Base-by-base conservation (phyloP, 108 stramenopile genomes). In the Nitzschia inconspicua region DNA sequence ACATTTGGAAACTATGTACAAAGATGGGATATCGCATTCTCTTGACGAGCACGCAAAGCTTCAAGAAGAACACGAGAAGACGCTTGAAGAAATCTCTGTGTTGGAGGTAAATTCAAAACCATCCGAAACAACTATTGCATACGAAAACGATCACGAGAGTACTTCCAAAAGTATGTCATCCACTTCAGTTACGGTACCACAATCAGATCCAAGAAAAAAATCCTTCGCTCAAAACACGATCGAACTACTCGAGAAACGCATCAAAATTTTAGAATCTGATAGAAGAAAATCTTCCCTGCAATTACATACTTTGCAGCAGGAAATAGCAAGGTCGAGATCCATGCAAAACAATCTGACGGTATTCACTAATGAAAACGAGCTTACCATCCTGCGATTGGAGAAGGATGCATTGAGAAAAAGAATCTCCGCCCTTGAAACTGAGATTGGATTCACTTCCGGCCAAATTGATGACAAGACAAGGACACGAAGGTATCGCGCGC, bases 231-330 rank as follows among this genome's bases (percentile, higher is more conserved):
- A n/a, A n/a, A n/a, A 46, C 44, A 46, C 40, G 5, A 44, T 18
- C 8, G 22, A 18, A 25, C 27, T 47, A 23, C 46, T 50, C n/a
- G n/a, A 41, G 23, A 41, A 67, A 26, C 59, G 59, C 5, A 54
- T 68, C 20, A 36, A 68, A 42, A 44, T 60, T 19, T 42, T 68
- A 3, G 59, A 68, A 46, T 46, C 52, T 2, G 59, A 68, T 25
- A 68, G 60, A 37, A 13, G 19, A 7, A 53, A 51, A 24, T 60
- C 52, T 36, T 18, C 3, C 3, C 39, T 19, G 6, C 18, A 51
- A 5, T 26, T 56, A 9, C 8, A 36, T 30, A 16, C 19, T 8
- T 26, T 62, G 25, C 49, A 57, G 35, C 18, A 11, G 53, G 26
- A 62, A 47, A 28, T 63, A 2, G 61, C 62, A 37, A 26, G 0